phyloP scores from a whole-genome alignment of 345 rosid species.

The Heritiera littoralis region DNA sequence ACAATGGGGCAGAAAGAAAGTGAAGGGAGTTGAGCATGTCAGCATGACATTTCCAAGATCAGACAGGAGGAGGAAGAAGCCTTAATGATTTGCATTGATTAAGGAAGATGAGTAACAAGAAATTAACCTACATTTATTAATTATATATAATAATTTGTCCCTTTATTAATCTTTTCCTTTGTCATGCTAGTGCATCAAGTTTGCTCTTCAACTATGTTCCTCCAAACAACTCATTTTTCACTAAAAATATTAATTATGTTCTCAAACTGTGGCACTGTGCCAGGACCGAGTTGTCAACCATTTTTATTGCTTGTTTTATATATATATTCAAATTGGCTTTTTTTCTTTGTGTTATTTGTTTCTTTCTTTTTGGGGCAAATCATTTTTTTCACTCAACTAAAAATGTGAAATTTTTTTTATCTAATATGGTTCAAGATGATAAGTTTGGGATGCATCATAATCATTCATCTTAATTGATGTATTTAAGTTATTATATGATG shows the following conservation, averaged over 20 bases:
- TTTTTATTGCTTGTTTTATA: no score
- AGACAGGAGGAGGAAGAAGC: slow-evolving; percentile 4
- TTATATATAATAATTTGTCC: neutral
- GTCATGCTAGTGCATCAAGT: neutral
- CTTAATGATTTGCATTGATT: slow-evolving; percentile 44
- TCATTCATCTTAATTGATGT: no score
- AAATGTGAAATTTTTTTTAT: no score
- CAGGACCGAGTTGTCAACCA: no score
- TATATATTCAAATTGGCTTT: no score
- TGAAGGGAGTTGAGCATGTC: neutral
- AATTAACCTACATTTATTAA: slow-evolving; percentile 35
- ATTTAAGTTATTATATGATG: no score
- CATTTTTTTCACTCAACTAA: no score
- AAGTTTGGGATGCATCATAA: no score
- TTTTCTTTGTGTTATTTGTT: no score
- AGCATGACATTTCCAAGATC: slow-evolving; percentile 3
- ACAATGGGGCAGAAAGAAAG: neutral
- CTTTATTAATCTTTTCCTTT: neutral
- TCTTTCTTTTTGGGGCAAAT: no score
- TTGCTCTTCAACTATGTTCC: slow-evolving; percentile 3
- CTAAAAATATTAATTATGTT: neutral
- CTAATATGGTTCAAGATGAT: no score
- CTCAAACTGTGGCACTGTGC: no score
- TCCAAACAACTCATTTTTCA: neutral
- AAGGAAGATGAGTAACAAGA: slow-evolving; percentile 31